These are phyloP conservation scores for Plasmodium gonderi DNA, from an alignment of 169 alveolate genomes.

Conservation along the genomic window DNA sequence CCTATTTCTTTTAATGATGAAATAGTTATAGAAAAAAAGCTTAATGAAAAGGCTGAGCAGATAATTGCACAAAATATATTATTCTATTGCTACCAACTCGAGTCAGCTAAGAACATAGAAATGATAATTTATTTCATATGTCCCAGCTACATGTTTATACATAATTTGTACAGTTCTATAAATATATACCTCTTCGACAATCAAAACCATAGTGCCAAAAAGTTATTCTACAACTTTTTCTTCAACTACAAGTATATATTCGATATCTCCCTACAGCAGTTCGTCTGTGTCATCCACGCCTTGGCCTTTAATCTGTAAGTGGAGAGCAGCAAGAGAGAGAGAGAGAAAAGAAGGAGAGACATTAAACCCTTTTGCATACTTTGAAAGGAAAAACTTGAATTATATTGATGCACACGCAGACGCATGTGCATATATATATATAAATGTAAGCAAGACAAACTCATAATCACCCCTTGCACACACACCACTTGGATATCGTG, in stretches of 20 bases:
- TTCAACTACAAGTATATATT: conserved; percentile 49
- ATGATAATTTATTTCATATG: conserved; percentile 64
- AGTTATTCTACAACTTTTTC: conserved; percentile 49
- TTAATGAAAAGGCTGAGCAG: conserved; percentile 49
- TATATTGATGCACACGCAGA: neutral
- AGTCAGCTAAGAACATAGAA: conserved; percentile 41
- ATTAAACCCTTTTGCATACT: neutral
- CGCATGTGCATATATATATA: neutral
- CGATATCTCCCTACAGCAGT: conserved; percentile 35
- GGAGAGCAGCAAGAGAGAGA: neutral
- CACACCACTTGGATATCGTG: too few species aligned
- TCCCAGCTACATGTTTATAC: conserved; percentile 44
- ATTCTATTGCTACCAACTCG: conserved; percentile 33
- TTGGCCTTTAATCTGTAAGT: conserved; percentile 35
- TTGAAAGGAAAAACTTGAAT: neutral
- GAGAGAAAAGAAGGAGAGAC: neutral
- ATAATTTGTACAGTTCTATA: conserved; percentile 35
- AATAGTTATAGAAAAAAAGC: conserved; percentile 12
- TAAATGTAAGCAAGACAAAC: neutral
- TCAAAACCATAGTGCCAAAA: neutral
- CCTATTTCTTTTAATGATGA: neutral
- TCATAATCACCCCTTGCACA: neutral
- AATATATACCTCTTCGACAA: conserved; percentile 44
- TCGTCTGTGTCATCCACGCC: conserved; percentile 33
- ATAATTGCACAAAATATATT: conserved; percentile 53